phyloP scores from a whole-genome alignment of 2,329 filamentous ascomycete genomes.

The Fusarium mundagurra region DNA sequence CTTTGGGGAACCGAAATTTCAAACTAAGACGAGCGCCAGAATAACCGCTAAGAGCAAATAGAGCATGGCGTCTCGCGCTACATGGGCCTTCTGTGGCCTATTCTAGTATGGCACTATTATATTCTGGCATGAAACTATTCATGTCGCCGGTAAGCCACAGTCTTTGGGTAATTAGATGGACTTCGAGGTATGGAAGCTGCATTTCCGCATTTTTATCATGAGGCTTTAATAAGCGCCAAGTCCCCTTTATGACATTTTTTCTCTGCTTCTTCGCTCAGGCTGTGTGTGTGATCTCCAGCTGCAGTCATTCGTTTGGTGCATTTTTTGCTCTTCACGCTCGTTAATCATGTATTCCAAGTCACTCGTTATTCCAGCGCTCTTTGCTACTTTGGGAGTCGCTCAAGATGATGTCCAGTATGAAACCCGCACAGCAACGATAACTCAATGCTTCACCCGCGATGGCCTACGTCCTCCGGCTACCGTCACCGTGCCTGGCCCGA shows the following conservation, averaged over 20 bases:
- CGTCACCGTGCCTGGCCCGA: neutral
- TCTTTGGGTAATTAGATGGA: neutral
- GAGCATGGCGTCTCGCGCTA: neutral
- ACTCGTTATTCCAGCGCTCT: neutral
- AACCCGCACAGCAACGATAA: slow-evolving; percentile 23
- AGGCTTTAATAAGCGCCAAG: neutral
- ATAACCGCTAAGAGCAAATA: neutral
- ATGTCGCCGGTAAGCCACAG: neutral
- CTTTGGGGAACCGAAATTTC: neutral
- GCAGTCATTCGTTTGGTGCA: neutral
- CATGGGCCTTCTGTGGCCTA: neutral
- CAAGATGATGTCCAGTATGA: slow-evolving; percentile 5
- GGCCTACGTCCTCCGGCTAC: neutral
- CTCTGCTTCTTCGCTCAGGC: too few species aligned
- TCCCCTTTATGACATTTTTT: neutral
- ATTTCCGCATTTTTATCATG: neutral
- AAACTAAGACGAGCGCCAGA: neutral
- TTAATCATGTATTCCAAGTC: slow-evolving; percentile 9
- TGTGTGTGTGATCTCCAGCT: neutral
- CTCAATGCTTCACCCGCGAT: slow-evolving; percentile 15
- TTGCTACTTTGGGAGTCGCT: neutral
- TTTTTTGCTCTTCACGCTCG: neutral
- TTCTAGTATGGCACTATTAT: neutral
- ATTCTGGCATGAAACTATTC: neutral
- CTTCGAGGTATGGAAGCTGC: neutral